Conservation (phyloP, 2,329 filamentous ascomycete genomes). For the Aspergillus sojae region DNA sequence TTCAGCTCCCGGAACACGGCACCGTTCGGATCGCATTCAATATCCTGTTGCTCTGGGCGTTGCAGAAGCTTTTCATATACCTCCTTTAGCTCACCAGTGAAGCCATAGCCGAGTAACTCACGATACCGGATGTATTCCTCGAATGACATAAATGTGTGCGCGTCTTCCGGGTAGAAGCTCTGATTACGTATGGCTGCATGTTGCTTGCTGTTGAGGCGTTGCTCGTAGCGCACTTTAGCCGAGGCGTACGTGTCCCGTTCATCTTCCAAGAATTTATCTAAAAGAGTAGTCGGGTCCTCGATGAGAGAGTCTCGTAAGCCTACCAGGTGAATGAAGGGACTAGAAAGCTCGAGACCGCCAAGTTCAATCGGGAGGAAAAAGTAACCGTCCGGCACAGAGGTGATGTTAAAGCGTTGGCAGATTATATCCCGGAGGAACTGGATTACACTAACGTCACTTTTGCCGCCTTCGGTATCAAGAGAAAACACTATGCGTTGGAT, state of each 20-base stretch:
- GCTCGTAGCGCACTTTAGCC: conserved; percentile 5
- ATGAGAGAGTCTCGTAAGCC: conserved; percentile 9
- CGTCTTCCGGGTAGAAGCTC: not conserved
- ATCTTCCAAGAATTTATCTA: conserved; percentile 10
- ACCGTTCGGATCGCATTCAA: conserved; percentile 6
- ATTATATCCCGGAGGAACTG: conserved; percentile 14
- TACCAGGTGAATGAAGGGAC: conserved; percentile 15
- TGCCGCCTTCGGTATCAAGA: not conserved
- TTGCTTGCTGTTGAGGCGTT: not conserved
- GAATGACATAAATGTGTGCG: conserved; percentile 13
- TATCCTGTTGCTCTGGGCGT: conserved; percentile 7
- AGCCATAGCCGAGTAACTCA: conserved; percentile 11
- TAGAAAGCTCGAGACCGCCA: conserved; percentile 16
- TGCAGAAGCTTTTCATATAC: conserved; percentile 12
- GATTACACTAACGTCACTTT: conserved; percentile 12
- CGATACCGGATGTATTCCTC: conserved; percentile 16
- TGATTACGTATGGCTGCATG: not conserved
- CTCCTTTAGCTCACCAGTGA: conserved; percentile 5
- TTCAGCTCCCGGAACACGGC: not conserved
- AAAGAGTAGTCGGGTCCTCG: conserved; percentile 1
- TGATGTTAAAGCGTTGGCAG: conserved; percentile 2
- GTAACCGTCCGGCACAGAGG: conserved; percentile 12
- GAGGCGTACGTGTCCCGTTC: conserved; percentile 6
- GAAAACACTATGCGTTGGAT: conserved; percentile 16
- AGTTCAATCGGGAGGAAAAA: conserved; percentile 20